Evolutionary conservation across 441 rosid species (phyloP).

Genomic region (Raphanus hybrid): DNA sequence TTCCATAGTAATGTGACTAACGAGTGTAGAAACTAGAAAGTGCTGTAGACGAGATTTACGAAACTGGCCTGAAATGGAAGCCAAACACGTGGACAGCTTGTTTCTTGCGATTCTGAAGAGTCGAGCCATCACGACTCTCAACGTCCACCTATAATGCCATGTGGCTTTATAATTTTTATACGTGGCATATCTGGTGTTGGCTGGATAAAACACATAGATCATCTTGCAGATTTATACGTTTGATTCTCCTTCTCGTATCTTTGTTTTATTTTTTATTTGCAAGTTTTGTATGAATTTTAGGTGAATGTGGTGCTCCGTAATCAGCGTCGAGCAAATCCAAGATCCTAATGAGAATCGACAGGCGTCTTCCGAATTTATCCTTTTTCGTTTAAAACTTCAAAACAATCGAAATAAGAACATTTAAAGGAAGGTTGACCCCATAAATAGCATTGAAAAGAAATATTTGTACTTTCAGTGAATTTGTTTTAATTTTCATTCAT

Average conservation of each 20-base stretch:
- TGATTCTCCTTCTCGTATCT: background rate
- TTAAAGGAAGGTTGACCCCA: slow-evolving; percentile 3
- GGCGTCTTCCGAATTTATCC: background rate
- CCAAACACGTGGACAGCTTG: background rate
- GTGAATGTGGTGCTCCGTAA: slow-evolving; percentile 10
- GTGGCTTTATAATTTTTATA: background rate
- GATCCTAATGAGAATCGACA: slow-evolving; percentile 4
- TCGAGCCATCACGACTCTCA: slow-evolving; percentile 12
- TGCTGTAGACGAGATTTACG: background rate
- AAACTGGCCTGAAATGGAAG: slow-evolving; percentile 13
- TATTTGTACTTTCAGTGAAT: background rate
- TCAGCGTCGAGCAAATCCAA: slow-evolving; percentile 14
- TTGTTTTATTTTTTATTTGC: background rate
- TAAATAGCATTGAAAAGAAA: background rate
- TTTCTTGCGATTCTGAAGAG: slow-evolving; percentile 10
- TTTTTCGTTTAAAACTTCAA: background rate
- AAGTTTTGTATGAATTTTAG: background rate
- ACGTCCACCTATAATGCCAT: slow-evolving; percentile 23
- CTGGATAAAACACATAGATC: slow-evolving; percentile 12
- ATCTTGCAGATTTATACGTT: slow-evolving; percentile 15
- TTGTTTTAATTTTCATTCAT: background rate
- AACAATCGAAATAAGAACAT: background rate
- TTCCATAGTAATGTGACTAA: background rate
- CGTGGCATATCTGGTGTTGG: slow-evolving; percentile 25
- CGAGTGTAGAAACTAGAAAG: background rate